These are phyloP conservation scores for Phytophthora pinifolia DNA, from an alignment of 352 stramenopile genomes.

Conservation along the genomic window DNA sequence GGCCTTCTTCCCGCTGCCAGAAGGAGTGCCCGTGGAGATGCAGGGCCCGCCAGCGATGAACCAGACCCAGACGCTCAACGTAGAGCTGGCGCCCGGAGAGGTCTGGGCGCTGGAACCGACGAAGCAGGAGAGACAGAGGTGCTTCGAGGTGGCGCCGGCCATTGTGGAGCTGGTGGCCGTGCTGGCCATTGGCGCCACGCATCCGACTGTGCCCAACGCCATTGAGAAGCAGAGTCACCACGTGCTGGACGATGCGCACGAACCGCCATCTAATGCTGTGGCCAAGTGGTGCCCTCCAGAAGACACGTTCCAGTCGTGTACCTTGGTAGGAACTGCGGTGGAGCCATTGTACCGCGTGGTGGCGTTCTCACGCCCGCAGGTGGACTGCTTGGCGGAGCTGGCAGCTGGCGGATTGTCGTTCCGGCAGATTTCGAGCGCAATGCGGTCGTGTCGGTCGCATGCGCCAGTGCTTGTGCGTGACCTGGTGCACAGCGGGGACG, in stretches of 20 bases:
- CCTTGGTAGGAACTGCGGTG: constrained; percentile 12
- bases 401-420: constrained; percentile 33
- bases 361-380: constrained; percentile 28
- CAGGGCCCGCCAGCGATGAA: not conserved
- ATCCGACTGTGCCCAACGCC: constrained; percentile 22
- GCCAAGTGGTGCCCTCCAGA: constrained; percentile 24
- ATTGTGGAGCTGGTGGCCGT: constrained; percentile 35
- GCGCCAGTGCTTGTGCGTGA: constrained; percentile 20
- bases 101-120: constrained; percentile 29
- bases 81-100: constrained; percentile 27
- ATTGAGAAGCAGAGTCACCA: constrained; percentile 28
- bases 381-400: constrained; percentile 38
- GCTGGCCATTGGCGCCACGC: constrained; percentile 23
- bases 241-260: constrained; percentile 20
- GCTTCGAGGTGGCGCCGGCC: constrained; percentile 27
- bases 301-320: constrained; percentile 32
- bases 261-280: constrained; percentile 11
- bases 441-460: constrained; percentile 29
- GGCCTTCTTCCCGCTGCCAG: constrained; percentile 44
- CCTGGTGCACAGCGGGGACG: constrained; percentile 6
- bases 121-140: constrained; percentile 20
- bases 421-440: constrained; percentile 30
- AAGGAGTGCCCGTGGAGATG: constrained; percentile 1
- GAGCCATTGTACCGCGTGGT: constrained; percentile 29
- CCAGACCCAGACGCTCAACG: constrained; percentile 11